Base-by-base conservation (phyloP, 2,329 filamentous ascomycete species). In the Fusarium domesticum region DNA sequence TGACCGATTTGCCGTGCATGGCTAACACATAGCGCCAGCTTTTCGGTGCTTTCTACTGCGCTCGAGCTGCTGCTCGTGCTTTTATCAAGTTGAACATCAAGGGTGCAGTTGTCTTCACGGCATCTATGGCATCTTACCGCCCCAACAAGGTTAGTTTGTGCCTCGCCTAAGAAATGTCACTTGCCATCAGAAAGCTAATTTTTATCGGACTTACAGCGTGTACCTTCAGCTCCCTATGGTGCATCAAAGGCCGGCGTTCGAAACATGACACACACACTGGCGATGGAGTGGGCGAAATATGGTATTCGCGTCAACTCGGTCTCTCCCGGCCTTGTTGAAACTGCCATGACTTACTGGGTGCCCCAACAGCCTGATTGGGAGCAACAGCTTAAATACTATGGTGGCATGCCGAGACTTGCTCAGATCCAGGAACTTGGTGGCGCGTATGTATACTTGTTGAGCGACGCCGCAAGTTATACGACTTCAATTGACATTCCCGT, bases 381-480 rank as follows among this genome's bases (percentile, higher is more conserved):
- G 44, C 64, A 70, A 48, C 75, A 80, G 64, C 70, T 80, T 65
- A 73, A 77, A 61, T 79, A 80, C 56, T 80, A 80, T 53, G 75
- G 77, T 3, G 76, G 76, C 3, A 79, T 81, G 68, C 76, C 75
- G 10, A 64, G 76, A 19, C 52, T 81, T 30, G 77, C 76, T 0
- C 68, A 75, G 37, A 71, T 74, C 0, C 69, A 75, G 50, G 76
- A 81, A 60, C 61, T 81, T 2, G 75, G 76, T 2, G 76, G 77
- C 12, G 77, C 77, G 1, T 80, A 80, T 51, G 75, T 80, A 5
- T 80, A 80, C 50, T 57, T 80, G 43, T 57, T 80, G n/a, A 74
- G 69, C 43, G 76, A 80, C 44, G 68, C 70, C 7, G 71, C 73
- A n/a, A 70, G 64, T 25, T 75, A 75, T 53, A 76, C 73, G 5